Base-by-base conservation (phyloP, 805 yeast species). In the Starmerella tilneyi region DNA sequence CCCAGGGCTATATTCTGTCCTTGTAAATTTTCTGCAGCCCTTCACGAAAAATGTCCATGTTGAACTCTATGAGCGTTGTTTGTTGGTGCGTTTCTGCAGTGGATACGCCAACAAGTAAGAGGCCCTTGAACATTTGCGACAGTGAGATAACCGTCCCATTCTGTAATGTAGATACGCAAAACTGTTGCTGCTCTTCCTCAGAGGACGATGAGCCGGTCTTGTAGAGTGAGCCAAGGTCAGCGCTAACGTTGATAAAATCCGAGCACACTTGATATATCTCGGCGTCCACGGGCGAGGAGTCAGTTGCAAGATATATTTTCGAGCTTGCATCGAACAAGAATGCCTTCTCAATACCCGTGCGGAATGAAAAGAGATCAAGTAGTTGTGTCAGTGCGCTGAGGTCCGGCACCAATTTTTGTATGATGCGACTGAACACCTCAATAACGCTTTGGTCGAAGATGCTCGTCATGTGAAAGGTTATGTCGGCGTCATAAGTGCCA, bases 241-340 rank as follows among this genome's bases (percentile, higher is more conserved):
- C 80, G 3, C 95, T 80, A 13, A 89, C 92, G 62, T 92, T 97
- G 37, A 92, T 89, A 59, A 92, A 92, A 59, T 92, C 97, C 0
- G 96, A 94, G 63, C 97, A 92, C 2, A 89, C 94, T 61, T 92
- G 96, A 61, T 92, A 92, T 0, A 94, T 84, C 59, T 86, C 94
- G 32, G 85, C 81, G 64, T 89, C 97, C 31, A 89, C 95, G 0
- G 97, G 96, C 2, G 88, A 79, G 0, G 95, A 83, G 62, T 92
- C 98, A 0, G 97, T 89, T 5, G 96, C 96, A 40, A 89, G 86
- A 60, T 89, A 92, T 17, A 92, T 84, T 61, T 92, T 92, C 15
- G 95, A 82, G 58, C 84, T 83, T 21, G 89, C 77, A 60, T 92
- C 98, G 57, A 92, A 89, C 46, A 92, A 62, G 57, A 88, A 92